phyloP scores from a whole-genome alignment of 805 yeast species.

The Starmerella potacharoeniae region DNA sequence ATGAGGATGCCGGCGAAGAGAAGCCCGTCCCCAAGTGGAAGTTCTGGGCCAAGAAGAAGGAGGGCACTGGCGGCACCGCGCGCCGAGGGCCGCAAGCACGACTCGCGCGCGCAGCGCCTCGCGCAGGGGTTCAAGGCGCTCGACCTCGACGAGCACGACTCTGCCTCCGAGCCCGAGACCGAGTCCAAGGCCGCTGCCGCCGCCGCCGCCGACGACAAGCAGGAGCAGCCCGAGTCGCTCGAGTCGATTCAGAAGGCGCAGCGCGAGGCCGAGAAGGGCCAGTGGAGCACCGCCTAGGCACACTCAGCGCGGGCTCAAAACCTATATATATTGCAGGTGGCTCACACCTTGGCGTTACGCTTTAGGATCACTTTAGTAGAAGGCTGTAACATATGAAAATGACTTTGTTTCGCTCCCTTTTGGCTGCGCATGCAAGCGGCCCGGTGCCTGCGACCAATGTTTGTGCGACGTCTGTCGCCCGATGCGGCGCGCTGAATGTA shows the following conservation, averaged over 20 bases:
- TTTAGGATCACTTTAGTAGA: background rate
- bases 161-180: slow-evolving; percentile 15
- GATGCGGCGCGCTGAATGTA: too few species aligned
- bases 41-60: slow-evolving; percentile 43
- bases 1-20: slow-evolving; percentile 49
- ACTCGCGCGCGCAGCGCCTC: slow-evolving; percentile 23
- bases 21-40: slow-evolving; percentile 51
- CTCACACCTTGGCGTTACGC: background rate
- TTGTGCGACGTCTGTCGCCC: too few species aligned
- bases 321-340: background rate
- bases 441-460: too few species aligned
- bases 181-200: background rate
- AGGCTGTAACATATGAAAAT: background rate
- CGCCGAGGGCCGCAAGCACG: slow-evolving; percentile 22
- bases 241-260: slow-evolving; percentile 18
- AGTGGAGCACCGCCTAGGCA: slow-evolving; percentile 14
- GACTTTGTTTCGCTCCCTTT: background rate
- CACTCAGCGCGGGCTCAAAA: background rate
- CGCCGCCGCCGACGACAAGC: background rate
- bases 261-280: slow-evolving; percentile 14
- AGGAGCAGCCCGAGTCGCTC: slow-evolving; percentile 13
- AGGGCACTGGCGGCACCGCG: slow-evolving; percentile 27
- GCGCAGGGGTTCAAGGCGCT: slow-evolving; percentile 21
- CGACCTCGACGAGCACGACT: slow-evolving; percentile 16
- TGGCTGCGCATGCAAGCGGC: background rate